These are phyloP conservation scores for Macrophomina phaseolina DNA, from an alignment of 2,329 filamentous ascomycete species.

Conservation along the genomic window DNA sequence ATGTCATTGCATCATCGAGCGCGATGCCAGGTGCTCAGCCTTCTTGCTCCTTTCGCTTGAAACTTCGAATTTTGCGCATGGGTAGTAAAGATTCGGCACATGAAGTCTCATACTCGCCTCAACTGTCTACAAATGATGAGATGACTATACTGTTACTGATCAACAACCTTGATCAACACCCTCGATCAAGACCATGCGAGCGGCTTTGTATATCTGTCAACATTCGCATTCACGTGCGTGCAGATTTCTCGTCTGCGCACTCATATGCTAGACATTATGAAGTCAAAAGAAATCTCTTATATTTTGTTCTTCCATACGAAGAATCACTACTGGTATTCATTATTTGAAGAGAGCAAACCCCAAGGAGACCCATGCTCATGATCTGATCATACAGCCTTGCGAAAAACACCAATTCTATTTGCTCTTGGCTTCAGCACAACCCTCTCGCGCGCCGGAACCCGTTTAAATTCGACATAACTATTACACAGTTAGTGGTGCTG, in stretches of 20 bases:
- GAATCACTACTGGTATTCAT: slow-evolving; percentile 21
- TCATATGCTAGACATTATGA: background rate
- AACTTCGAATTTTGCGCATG: too few relatives aligned
- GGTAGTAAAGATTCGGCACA: too few relatives aligned
- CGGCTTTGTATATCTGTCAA: too few relatives aligned
- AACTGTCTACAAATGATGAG: too few relatives aligned
- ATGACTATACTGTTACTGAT: too few relatives aligned
- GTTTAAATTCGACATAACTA: background rate
- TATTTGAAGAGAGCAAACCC: slow-evolving; percentile 25
- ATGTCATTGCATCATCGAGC: background rate
- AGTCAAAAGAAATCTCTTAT: slow-evolving; percentile 13
- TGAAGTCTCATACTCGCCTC: too few relatives aligned
- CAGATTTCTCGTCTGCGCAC: background rate
- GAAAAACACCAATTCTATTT: slow-evolving; percentile 22
- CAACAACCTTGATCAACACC: too few relatives aligned
- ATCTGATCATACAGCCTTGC: slow-evolving; percentile 26
- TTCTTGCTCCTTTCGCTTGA: background rate
- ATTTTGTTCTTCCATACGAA: slow-evolving; percentile 17
- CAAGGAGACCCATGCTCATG: slow-evolving; percentile 24
- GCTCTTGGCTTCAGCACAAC: slow-evolving; percentile 5
- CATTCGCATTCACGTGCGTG: too few relatives aligned
- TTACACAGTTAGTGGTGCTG: background rate
- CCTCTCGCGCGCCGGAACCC: slow-evolving; percentile 3
- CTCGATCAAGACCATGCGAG: too few relatives aligned
- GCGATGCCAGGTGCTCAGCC: background rate